Conservation (phyloP, 192 early-diverging fungal genomes). For the Coemansia sp. region DNA sequence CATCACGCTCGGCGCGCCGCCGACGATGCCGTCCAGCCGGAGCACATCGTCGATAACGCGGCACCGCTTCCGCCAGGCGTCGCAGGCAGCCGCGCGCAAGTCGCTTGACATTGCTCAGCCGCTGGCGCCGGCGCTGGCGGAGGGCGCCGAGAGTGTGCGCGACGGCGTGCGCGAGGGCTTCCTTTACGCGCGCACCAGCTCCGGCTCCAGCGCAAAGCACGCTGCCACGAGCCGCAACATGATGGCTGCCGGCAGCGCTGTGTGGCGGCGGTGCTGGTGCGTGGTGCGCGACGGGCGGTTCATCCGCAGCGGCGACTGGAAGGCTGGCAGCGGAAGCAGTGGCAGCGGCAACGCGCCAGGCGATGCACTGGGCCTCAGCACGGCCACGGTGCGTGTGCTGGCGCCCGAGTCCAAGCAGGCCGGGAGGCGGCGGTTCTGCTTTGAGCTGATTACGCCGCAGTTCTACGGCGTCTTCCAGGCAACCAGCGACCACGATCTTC, state of each 20-base stretch:
- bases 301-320: constrained; percentile 10
- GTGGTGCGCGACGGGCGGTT: constrained; percentile 40
- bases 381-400: constrained; percentile 46
- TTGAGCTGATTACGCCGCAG: constrained; percentile 78
- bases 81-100: neutral
- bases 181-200: constrained; percentile 27
- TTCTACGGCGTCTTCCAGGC: constrained; percentile 75
- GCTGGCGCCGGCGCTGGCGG: neutral
- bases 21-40: neutral
- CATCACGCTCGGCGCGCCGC: constrained; percentile 1
- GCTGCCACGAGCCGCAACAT: constrained; percentile 23
- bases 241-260: constrained; percentile 19
- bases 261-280: constrained; percentile 54
- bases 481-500: constrained; percentile 63
- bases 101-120: neutral
- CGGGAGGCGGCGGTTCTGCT: constrained; percentile 65
- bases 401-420: constrained; percentile 34
- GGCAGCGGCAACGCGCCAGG: constrained; percentile 5
- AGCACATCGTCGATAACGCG: constrained; percentile 1
- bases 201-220: constrained; percentile 8
- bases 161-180: constrained; percentile 46
- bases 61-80: neutral
- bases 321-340: constrained; percentile 12
- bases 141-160: constrained; percentile 5
- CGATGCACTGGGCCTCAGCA: constrained; percentile 29